Evolutionary conservation across 352 stramenopile species (phyloP).

Genomic region (Halophytophthora polymorphica): DNA sequence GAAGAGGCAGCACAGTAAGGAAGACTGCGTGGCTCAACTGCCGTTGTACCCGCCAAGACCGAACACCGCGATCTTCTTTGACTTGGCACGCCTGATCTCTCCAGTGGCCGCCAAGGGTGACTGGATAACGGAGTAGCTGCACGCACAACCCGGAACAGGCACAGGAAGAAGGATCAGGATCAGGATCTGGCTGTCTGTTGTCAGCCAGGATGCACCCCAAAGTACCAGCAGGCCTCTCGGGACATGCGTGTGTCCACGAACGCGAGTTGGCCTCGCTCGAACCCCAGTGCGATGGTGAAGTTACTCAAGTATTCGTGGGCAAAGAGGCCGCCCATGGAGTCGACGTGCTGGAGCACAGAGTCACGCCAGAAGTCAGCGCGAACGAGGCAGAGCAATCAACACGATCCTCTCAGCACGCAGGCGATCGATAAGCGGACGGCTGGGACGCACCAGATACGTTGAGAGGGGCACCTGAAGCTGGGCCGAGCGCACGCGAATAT

Average conservation of each 20-base stretch:
- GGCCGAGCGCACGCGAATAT: conserved; percentile 36
- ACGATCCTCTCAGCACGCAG: no score
- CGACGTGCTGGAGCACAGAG: conserved; percentile 26
- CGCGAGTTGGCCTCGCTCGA: conserved; percentile 57
- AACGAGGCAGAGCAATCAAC: no score
- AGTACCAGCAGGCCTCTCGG: conserved; percentile 42
- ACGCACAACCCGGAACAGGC: neutral
- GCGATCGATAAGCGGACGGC: neutral
- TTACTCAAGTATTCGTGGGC: conserved; percentile 64
- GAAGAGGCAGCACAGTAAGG: no score
- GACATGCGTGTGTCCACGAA: conserved; percentile 66
- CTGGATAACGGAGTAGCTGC: conserved; percentile 48
- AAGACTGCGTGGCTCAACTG: no score
- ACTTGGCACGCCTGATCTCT: conserved; percentile 55
- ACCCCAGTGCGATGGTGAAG: conserved; percentile 59
- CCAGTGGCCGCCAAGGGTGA: conserved; percentile 42
- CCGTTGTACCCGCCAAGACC: conserved; percentile 51
- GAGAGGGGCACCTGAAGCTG: conserved; percentile 39
- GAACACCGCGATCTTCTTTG: conserved; percentile 55
- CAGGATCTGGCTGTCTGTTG: neutral
- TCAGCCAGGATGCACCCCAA: neutral
- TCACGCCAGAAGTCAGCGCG: no score
- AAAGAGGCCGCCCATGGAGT: conserved; percentile 56
- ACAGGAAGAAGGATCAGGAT: no score
- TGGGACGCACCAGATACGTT: conserved; percentile 22